phyloP scores from a whole-genome alignment of 345 rosid genomes.

The Arabis hirsuta region DNA sequence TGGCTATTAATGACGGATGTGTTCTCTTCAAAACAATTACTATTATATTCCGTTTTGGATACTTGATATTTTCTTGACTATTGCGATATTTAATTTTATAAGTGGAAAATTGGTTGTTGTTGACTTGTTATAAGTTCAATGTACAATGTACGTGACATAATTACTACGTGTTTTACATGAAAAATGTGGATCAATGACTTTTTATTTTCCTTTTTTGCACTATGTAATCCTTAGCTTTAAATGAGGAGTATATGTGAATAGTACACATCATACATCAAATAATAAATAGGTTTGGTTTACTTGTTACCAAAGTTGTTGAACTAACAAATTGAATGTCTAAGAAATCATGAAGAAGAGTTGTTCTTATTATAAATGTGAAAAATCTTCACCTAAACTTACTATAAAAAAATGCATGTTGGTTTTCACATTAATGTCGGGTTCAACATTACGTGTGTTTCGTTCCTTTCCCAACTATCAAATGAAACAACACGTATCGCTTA shows the following conservation, averaged over 20 bases:
- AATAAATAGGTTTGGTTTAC: constrained; percentile 46
- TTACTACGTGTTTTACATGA: constrained; percentile 25
- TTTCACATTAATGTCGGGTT: constrained; percentile 36
- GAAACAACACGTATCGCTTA: constrained; percentile 8
- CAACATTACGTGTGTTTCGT: constrained; percentile 36
- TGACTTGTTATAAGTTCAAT: constrained; percentile 42
- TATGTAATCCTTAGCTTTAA: constrained; percentile 8
- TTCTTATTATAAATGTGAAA: constrained; percentile 29
- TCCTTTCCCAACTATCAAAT: constrained; percentile 26
- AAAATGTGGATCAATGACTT: constrained; percentile 41
- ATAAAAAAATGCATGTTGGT: constrained; percentile 29
- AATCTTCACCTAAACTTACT: constrained; percentile 31
- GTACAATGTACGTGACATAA: constrained; percentile 27
- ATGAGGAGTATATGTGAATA: constrained; percentile 8
- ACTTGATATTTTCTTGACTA: constrained; percentile 25
- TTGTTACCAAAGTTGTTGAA: constrained; percentile 48
- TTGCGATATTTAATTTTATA: constrained; percentile 17
- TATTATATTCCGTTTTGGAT: constrained; percentile 1
- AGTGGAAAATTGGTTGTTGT: constrained; percentile 25
- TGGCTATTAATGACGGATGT: constrained; percentile 25
- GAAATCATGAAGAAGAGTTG: constrained; percentile 34
- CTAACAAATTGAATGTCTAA: constrained; percentile 43
- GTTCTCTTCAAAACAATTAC: constrained; percentile 16
- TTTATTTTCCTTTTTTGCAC: not conserved
- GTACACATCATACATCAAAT: constrained; percentile 39